Conservation (phyloP, 305 asterid species). For the Solanum aculeatissimum region DNA sequence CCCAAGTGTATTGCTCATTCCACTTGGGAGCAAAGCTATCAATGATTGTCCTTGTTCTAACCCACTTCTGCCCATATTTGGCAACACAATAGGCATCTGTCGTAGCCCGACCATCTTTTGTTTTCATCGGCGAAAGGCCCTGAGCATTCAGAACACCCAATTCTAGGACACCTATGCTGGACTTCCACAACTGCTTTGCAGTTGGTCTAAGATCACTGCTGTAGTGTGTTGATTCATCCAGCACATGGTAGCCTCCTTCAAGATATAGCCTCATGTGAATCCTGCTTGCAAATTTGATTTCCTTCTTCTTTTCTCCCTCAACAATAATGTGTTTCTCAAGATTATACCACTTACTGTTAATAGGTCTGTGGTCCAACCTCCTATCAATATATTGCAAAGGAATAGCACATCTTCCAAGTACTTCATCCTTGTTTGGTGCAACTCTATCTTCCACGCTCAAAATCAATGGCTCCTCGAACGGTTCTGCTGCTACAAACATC, state of each 20-base stretch:
- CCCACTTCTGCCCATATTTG: conserved; percentile 72
- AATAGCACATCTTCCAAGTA: conserved; percentile 37
- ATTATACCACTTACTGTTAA: conserved; percentile 42
- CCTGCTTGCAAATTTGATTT: conserved; percentile 47
- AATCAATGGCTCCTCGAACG: conserved; percentile 55
- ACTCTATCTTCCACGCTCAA: conserved; percentile 46
- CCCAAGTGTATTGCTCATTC: conserved; percentile 81
- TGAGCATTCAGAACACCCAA: conserved; percentile 52
- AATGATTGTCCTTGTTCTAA: conserved; percentile 58
- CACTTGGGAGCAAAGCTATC: conserved; percentile 48
- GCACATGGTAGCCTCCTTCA: conserved; percentile 81
- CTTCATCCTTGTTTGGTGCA: conserved; percentile 45
- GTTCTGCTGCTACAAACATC: conserved; percentile 62
- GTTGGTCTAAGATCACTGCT: conserved; percentile 75
- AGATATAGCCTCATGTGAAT: conserved; percentile 48
- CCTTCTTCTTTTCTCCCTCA: conserved; percentile 46
- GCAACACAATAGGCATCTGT: conserved; percentile 83
- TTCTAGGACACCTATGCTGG: conserved; percentile 56
- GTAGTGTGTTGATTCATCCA: conserved; percentile 58
- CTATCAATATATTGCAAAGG: conserved; percentile 34
- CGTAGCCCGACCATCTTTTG: conserved; percentile 49
- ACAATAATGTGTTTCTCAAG: conserved; percentile 35
- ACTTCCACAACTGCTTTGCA: conserved; percentile 64
- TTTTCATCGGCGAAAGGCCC: conserved; percentile 52
- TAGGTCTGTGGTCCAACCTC: conserved; percentile 50